Conservation (phyloP, 768 basidiomycete genomes). For the Xerocomellus dryophilus region DNA sequence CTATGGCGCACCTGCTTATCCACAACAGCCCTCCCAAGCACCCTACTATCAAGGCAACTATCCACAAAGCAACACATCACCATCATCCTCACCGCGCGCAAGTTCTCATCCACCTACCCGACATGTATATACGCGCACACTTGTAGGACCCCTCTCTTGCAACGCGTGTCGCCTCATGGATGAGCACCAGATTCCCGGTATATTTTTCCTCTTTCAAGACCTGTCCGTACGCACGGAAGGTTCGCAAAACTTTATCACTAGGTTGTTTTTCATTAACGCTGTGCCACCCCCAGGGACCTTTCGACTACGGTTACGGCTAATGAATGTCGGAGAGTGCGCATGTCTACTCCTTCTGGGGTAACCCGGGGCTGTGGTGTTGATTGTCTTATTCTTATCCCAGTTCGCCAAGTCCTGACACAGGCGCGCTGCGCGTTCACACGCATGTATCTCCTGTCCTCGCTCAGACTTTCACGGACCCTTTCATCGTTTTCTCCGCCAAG, state of each 20-base stretch:
- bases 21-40: constrained; percentile 30
- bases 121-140: constrained; percentile 77
- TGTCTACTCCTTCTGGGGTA: constrained; percentile 15
- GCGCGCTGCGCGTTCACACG: constrained; percentile 63
- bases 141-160: constrained; percentile 85
- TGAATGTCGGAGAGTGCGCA: constrained; percentile 90
- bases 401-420: constrained; percentile 69
- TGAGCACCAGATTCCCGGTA: constrained; percentile 79
- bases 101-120: constrained; percentile 49
- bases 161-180: constrained; percentile 83
- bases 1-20: constrained; percentile 26
- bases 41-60: constrained; percentile 30
- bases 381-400: constrained; percentile 36
- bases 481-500: constrained; percentile 89
- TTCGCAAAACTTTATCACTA: constrained; percentile 36
- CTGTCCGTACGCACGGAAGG: constrained; percentile 92
- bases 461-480: constrained; percentile 77
- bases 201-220: constrained; percentile 96
- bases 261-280: constrained; percentile 22
- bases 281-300: constrained; percentile 59
- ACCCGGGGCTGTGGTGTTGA: constrained; percentile 20
- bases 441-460: constrained; percentile 75
- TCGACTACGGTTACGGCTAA: constrained; percentile 79
- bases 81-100: constrained; percentile 31
- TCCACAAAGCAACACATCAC: constrained; percentile 23